Base-by-base conservation (phyloP, 495 filamentous ascomycete species). In the Cairneyella variabilis region DNA sequence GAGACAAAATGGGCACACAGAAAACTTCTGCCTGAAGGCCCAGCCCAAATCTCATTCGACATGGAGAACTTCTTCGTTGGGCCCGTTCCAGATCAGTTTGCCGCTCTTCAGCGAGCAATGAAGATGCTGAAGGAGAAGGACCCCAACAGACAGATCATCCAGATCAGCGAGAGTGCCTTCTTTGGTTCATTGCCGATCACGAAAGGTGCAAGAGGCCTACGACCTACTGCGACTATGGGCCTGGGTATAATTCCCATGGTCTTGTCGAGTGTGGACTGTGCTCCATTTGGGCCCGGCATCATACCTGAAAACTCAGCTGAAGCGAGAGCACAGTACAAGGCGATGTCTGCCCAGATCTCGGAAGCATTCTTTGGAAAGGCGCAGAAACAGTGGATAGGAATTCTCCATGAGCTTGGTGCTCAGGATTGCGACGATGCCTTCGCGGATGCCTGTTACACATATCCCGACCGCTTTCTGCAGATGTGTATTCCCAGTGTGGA, bases 401-500 rank as follows among this genome's bases (percentile, higher is more conserved):
- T 42, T 17, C 26, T 28, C 16, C 12, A 42, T 10, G 7, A 27
- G 1, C 21, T 51, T 9, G 48, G 34, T 21, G 38, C 48, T 2
- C 23, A 27, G 12, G 28, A 32, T 7, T 6, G 28, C 6, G 28
- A 14, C 7, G 7, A 6, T 6, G 14, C 6, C 28, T 32, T 32
- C 28, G 7, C 14, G 7, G 28, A 32, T 32, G 6, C 7, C 28
- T 7, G 7, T 14, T 32, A 32, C 28, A 6, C 14, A 32, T 32
- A 32, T 41, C 57, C 57, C 26, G 36, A 52, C 26, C 50, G 59
- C 27, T 62, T 56, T 20, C 39, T 70, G 22, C 70, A 71, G 48
- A 39, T 68, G 11, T 70, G 68, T 46, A 64, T 69, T 27, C 63
- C 66, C 1, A 60, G 60, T 2, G 48, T 72, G 30, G 60, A 71